Evolutionary conservation across 768 basidiomycete genomes (phyloP).

Genomic region (Lactifluus subvellereus): DNA sequence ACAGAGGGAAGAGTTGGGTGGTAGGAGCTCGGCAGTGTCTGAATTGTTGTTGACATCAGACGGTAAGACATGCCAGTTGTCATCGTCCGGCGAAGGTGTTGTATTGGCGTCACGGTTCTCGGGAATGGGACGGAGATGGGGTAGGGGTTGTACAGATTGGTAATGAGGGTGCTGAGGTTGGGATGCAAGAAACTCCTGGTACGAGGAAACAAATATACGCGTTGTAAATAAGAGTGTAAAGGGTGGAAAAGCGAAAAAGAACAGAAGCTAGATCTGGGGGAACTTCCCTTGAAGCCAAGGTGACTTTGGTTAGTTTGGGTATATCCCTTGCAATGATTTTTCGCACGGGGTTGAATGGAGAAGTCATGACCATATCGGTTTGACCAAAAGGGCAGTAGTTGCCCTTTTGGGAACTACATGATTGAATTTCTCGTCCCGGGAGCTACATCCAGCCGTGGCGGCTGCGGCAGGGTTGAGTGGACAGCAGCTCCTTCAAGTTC

Average conservation of each 20-base stretch:
- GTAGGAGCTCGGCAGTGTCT: conserved; percentile 22
- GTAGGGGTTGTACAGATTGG: conserved; percentile 12
- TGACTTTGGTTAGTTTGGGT: conserved; percentile 34
- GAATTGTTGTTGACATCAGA: conserved; percentile 23
- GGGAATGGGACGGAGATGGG: conserved; percentile 16
- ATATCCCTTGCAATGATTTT: conserved; percentile 53
- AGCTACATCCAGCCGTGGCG: no score
- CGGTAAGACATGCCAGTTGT: conserved; percentile 40
- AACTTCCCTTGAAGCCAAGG: conserved; percentile 28
- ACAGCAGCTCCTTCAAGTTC: no score
- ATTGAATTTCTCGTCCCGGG: no score
- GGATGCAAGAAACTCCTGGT: conserved; percentile 10
- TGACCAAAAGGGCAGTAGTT: no score
- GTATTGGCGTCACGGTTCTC: conserved; percentile 24
- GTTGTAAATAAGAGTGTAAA: not conserved
- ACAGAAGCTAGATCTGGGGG: conserved; percentile 29
- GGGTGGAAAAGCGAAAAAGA: not conserved
- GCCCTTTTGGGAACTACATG: no score
- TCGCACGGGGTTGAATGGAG: conserved; percentile 42
- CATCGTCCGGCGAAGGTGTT: conserved; percentile 34
- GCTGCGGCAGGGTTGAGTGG: no score
- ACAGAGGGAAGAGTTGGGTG: conserved; percentile 40
- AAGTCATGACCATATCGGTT: no score
- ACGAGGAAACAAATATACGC: not conserved
- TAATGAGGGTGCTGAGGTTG: conserved; percentile 7